These are phyloP conservation scores for Babesia gibsoni DNA, from an alignment of 169 alveolate species.

Conservation along the genomic window DNA sequence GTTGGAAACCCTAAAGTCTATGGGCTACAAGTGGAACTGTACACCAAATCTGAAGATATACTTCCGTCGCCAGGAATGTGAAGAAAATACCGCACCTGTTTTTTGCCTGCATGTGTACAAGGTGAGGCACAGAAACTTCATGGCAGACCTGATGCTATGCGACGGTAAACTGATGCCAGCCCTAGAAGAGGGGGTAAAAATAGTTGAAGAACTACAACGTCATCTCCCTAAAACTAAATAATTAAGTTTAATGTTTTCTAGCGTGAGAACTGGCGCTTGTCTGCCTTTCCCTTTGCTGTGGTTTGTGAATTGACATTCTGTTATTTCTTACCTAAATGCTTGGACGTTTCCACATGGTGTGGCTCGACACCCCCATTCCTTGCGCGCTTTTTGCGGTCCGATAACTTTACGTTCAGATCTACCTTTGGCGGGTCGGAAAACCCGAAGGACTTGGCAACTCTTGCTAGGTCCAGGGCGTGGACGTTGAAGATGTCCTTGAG, in stretches of 20 bases:
- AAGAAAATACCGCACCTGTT: background rate
- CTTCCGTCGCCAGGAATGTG: background rate
- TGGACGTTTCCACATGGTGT: background rate
- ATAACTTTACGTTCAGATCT: slow-evolving; percentile 85
- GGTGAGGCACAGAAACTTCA: slow-evolving; percentile 32
- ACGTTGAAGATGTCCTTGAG: slow-evolving; percentile 95
- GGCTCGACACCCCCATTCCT: background rate
- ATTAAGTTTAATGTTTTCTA: background rate
- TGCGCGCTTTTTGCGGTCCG: slow-evolving; percentile 63
- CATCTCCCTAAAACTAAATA: background rate
- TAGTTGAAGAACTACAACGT: background rate
- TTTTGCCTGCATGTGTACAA: slow-evolving; percentile 50
- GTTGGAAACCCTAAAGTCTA: background rate
- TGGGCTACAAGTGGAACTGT: slow-evolving; percentile 48
- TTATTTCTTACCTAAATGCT: background rate
- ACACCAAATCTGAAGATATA: slow-evolving; percentile 26
- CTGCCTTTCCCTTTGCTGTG: slow-evolving; percentile 26
- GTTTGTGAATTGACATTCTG: background rate
- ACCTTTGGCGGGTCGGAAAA: slow-evolving; percentile 94
- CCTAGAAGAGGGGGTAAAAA: background rate
- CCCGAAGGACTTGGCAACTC: slow-evolving; percentile 93
- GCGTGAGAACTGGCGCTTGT: slow-evolving; percentile 63
- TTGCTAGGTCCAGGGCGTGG: slow-evolving; percentile 91
- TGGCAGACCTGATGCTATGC: slow-evolving; percentile 35
- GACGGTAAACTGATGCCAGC: slow-evolving; percentile 25